Percentiles rank a stretch among this genome's conserved stretches.
Evolutionary conservation across 164 flowering plant species (phyloP).

Genomic region (Sextonia rubra): DNA sequence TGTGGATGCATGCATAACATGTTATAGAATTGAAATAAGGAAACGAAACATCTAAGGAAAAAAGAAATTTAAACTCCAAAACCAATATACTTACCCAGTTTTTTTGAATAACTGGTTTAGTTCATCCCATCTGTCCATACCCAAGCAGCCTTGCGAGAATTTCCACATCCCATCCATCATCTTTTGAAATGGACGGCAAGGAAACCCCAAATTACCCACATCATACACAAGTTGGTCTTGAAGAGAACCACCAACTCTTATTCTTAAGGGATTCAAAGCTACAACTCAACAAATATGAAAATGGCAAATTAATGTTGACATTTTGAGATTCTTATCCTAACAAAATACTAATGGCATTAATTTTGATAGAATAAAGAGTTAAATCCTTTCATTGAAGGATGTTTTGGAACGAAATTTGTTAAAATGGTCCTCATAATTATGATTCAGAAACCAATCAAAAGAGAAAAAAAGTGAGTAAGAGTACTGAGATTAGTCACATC

Average conservation of each 20-base stretch:
- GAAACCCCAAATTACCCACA: slow-evolving; percentile 38
- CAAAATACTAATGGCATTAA: neutral
- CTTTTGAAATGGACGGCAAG: slow-evolving; percentile 69
- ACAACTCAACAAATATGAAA: slow-evolving; percentile 14
- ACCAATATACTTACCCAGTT: slow-evolving; percentile 53
- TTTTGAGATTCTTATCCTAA: neutral
- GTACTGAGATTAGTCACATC: too few relatives aligned
- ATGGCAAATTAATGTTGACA: neutral
- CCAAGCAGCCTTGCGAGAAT: slow-evolving; percentile 77
- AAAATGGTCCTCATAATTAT: too few relatives aligned
- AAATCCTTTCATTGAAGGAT: too few relatives aligned
- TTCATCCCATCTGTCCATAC: slow-evolving; percentile 75
- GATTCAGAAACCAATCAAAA: too few relatives aligned
- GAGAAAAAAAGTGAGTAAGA: too few relatives aligned
- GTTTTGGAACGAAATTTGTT: too few relatives aligned
- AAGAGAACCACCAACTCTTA: slow-evolving; percentile 85
- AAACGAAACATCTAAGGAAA: neutral
- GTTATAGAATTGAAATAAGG: neutral
- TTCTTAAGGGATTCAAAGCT: slow-evolving; percentile 77
- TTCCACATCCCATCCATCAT: slow-evolving; percentile 63
- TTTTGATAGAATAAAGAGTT: neutral
- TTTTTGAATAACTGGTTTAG: slow-evolving; percentile 56
- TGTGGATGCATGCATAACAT: too few relatives aligned
- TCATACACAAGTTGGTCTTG: slow-evolving; percentile 83
- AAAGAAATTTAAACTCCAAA: neutral